Evolutionary conservation across 2,329 filamentous ascomycete genomes (phyloP), one percentile per base, ranked within the genome.

Genomic region (Colletotrichum navitas): DNA sequence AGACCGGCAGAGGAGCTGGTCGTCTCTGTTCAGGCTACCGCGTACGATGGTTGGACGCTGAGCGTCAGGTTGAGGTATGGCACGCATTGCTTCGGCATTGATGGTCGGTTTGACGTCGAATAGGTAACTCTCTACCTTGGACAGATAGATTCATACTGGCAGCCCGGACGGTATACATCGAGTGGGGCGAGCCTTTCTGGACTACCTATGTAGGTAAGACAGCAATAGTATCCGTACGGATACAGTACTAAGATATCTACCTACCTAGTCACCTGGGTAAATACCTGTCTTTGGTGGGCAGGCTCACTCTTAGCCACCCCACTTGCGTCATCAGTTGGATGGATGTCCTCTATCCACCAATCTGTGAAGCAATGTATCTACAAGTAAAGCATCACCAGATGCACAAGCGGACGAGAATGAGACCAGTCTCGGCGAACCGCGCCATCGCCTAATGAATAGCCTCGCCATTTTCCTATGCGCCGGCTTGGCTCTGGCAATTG

Each of bases 321-420:
- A 58, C 68, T 68, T 71, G 58, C 64, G 68, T 68, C 68, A 68
- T 63, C 52, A 52, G n/a, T 58, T 39, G 32, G 52, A 52, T n/a
- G 18, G 32, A 12, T 29, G 11, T 32, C 47, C 26, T 18, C 10
- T 41, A 21, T 8, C 49, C 43, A 45, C 43, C 18, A 49, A 45
- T 29, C 63, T 32, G 18, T 39, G 43, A 43, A n/a, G 26, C 56
- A 32, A n/a, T 34, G 43, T 29, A 24, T n/a, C 21, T 45, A 45
- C 41, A 45, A 45, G 7, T n/a, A 16, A 24, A 8, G 43, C 8
- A 47, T 47, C 12, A 16, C 58, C 16, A 21, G 29, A 43, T 43
- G 7, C 21, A 52, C 24, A 32, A 14, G 18, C 16, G 21, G 26
- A 34, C 29, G 51, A 52, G 5, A 34, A 34, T 1, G 29, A 55